phyloP scores from a whole-genome alignment of 2,329 filamentous ascomycete genomes.

The Ophidiomyces ophidiicola region DNA sequence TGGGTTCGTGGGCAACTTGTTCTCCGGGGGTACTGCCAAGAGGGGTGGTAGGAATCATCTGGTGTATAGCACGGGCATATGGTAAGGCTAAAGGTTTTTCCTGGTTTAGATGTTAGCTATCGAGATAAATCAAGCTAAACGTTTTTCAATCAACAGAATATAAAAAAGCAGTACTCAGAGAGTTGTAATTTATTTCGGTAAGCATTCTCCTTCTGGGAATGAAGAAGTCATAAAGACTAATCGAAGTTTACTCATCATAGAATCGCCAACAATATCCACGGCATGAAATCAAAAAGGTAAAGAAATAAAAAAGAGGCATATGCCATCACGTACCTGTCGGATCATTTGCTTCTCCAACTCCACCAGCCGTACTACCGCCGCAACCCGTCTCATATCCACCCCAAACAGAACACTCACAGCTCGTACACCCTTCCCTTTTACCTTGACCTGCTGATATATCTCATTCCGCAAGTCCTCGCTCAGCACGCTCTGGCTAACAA shows the following conservation, averaged over 20 bases:
- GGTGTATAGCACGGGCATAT: slow-evolving; percentile 62
- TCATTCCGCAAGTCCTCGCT: slow-evolving; percentile 59
- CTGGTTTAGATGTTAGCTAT: slow-evolving; percentile 38
- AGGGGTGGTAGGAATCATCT: slow-evolving; percentile 65
- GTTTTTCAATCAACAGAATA: slow-evolving; percentile 7
- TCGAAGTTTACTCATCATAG: slow-evolving; percentile 75
- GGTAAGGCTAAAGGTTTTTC: slow-evolving; percentile 62
- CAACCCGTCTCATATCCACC: slow-evolving; percentile 72
- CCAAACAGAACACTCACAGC: slow-evolving; percentile 64
- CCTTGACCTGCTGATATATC: slow-evolving; percentile 58
- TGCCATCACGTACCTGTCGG: slow-evolving; percentile 63
- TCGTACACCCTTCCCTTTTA: slow-evolving; percentile 56
- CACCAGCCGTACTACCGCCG: slow-evolving; percentile 73
- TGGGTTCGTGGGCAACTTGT: slow-evolving; percentile 43
- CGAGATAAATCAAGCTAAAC: slow-evolving; percentile 1
- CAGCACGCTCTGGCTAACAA: slow-evolving; percentile 59
- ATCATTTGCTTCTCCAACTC: slow-evolving; percentile 71
- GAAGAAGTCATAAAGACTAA: slow-evolving; percentile 97
- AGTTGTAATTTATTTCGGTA: slow-evolving; percentile 58
- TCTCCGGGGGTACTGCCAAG: slow-evolving; percentile 29
- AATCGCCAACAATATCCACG: slow-evolving; percentile 12
- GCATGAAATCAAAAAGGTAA: background rate
- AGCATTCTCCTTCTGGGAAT: slow-evolving; percentile 39
- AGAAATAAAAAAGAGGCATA: slow-evolving; percentile 8
- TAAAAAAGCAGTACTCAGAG: slow-evolving; percentile 44